phyloP scores from a whole-genome alignment of 805 yeast species.

The Jamesozyma spencerorum region DNA sequence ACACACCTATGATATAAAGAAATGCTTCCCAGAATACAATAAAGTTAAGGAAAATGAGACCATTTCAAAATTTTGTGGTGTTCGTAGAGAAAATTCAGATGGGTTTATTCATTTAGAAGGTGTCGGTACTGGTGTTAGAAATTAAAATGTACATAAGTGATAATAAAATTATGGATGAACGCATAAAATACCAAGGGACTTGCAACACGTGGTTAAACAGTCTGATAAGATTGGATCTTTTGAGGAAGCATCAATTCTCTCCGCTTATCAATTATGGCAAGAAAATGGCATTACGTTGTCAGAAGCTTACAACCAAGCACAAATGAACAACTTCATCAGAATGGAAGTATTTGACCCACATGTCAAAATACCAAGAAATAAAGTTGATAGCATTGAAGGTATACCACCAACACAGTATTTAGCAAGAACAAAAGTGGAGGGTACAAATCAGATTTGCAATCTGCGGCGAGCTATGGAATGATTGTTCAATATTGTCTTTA shows the following conservation, averaged over 20 bases:
- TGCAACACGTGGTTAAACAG: not conserved
- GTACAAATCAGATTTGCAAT: too few species aligned
- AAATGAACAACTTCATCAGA: too few species aligned
- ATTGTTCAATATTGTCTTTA: too few species aligned
- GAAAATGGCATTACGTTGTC: not conserved
- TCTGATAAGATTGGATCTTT: slow-evolving; percentile 1
- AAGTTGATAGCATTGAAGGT: too few species aligned
- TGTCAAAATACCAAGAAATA: too few species aligned
- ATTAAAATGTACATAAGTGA: not conserved
- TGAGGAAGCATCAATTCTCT: slow-evolving; percentile 4
- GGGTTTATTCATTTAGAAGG: not conserved
- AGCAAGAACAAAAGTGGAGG: too few species aligned
- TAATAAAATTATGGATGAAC: slow-evolving; percentile 1
- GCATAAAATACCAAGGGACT: slow-evolving; percentile 1
- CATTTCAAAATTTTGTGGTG: slow-evolving; percentile 2
- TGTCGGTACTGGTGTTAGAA: not conserved
- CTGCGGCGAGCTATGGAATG: too few species aligned
- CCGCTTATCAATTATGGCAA: slow-evolving; percentile 1
- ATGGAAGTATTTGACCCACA: too few species aligned
- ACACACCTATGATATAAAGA: not conserved
- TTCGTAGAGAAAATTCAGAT: not conserved
- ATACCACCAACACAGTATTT: too few species aligned
- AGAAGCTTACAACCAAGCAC: slow-evolving; percentile 1
- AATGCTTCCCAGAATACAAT: not conserved
- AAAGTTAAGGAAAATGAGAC: not conserved